These are phyloP conservation scores for Trifolium fragiferum DNA, from an alignment of 306 rosid genomes.

Conservation along the genomic window DNA sequence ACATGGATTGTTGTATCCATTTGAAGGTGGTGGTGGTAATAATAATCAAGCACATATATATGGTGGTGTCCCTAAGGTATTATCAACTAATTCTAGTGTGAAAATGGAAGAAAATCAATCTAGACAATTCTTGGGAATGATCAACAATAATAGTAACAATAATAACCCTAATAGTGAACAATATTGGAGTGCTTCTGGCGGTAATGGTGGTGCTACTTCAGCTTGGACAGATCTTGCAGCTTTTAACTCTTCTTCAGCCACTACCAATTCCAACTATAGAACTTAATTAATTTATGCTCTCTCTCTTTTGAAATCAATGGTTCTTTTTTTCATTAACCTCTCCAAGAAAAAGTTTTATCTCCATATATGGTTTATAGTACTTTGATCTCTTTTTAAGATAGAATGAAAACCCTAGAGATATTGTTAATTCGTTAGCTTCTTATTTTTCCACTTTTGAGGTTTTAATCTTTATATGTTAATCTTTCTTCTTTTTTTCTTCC, in stretches of 20 bases:
- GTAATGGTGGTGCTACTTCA: slow-evolving; percentile 45
- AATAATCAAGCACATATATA: slow-evolving; percentile 33
- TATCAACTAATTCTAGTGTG: slow-evolving; percentile 49
- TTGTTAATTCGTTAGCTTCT: slow-evolving; percentile 38
- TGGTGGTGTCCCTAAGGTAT: slow-evolving; percentile 43
- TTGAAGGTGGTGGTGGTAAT: slow-evolving; percentile 42
- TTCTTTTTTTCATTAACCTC: slow-evolving; percentile 5
- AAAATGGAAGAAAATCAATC: slow-evolving; percentile 69
- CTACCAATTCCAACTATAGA: slow-evolving; percentile 52
- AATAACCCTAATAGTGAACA: slow-evolving; percentile 44
- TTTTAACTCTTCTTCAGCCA: slow-evolving; percentile 62
- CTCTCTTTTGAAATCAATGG: slow-evolving; percentile 40
- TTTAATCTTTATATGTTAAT: slow-evolving; percentile 23
- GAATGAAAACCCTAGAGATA: slow-evolving; percentile 61
- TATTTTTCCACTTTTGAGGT: background rate
- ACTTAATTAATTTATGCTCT: background rate
- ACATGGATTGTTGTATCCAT: slow-evolving; percentile 50
- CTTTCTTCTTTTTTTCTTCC: slow-evolving; percentile 6
- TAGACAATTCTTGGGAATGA: slow-evolving; percentile 65
- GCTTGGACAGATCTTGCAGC: slow-evolving; percentile 72
- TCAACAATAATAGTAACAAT: slow-evolving; percentile 22
- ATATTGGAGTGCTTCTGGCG: slow-evolving; percentile 56
- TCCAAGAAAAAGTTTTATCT: background rate
- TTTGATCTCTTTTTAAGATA: slow-evolving; percentile 35
- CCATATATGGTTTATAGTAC: slow-evolving; percentile 25